Percentiles rank a stretch among this genome's conserved stretches.
Conservation (phyloP, 306 rosid genomes). For the Arachis stenosperma region DNA sequence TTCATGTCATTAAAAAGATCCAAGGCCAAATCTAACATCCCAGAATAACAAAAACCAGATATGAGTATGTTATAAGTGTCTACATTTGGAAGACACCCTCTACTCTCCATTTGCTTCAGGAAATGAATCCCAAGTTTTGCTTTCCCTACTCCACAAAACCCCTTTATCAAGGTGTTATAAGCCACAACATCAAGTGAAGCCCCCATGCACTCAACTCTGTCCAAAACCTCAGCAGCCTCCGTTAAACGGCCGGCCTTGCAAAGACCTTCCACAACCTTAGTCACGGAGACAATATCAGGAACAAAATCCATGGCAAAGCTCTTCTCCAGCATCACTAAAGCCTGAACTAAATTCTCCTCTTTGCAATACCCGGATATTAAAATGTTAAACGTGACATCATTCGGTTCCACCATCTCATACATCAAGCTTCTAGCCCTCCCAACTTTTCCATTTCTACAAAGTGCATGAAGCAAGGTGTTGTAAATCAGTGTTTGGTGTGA, state of each 20-base stretch:
- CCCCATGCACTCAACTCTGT: conserved; percentile 67
- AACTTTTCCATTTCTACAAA: conserved; percentile 74
- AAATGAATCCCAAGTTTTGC: conserved; percentile 63
- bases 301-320: conserved; percentile 61
- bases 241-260: conserved; percentile 59
- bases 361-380: conserved; percentile 68
- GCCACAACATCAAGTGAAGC: conserved; percentile 65
- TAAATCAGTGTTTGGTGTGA: conserved; percentile 59
- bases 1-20: conserved; percentile 78
- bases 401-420: conserved; percentile 66
- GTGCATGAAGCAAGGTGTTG: conserved; percentile 75
- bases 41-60: conserved; percentile 54
- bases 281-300: conserved; percentile 64
- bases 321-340: conserved; percentile 70
- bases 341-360: conserved; percentile 71
- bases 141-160: conserved; percentile 63
- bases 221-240: conserved; percentile 69
- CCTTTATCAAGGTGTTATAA: conserved; percentile 75
- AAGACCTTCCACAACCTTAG: conserved; percentile 67
- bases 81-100: conserved; percentile 70
- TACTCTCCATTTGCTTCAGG: conserved; percentile 75
- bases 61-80: conserved; percentile 69
- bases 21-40: conserved; percentile 65
- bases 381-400: conserved; percentile 68
- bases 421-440: conserved; percentile 86